Conservation (phyloP, 345 rosid genomes). For the Populus euphratica region DNA sequence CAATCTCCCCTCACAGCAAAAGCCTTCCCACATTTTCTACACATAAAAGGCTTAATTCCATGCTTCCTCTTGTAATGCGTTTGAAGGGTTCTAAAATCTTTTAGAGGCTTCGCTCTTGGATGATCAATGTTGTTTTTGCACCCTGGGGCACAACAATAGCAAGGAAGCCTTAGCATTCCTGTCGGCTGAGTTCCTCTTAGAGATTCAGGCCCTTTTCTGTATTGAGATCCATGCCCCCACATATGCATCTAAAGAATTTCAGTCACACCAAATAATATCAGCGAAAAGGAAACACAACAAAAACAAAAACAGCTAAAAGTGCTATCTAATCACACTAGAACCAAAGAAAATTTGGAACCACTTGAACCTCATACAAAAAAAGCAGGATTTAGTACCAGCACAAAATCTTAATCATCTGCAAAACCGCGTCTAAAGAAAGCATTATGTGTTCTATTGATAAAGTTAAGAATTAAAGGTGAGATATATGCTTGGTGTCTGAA, state of each 20-base stretch:
- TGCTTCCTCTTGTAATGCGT: conserved; percentile 75
- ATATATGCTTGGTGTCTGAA: no score
- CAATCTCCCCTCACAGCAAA: conserved; percentile 69
- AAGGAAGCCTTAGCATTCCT: conserved; percentile 67
- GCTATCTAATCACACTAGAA: conserved; percentile 17
- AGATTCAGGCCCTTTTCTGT: conserved; percentile 60
- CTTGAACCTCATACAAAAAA: conserved; percentile 8
- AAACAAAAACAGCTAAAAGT: neutral
- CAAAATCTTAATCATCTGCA: conserved; percentile 4
- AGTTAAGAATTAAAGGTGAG: no score
- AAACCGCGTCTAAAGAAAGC: neutral
- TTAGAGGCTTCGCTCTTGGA: conserved; percentile 65
- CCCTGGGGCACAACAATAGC: conserved; percentile 64
- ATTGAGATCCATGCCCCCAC: conserved; percentile 69
- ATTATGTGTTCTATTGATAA: neutral
- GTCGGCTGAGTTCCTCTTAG: conserved; percentile 67
- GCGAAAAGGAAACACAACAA: no score
- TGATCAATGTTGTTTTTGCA: conserved; percentile 70
- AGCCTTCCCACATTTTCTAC: conserved; percentile 68
- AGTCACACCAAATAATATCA: neutral
- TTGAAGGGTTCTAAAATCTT: conserved; percentile 67
- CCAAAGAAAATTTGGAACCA: neutral
- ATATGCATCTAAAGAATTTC: conserved; percentile 48
- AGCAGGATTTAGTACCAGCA: conserved; percentile 7
- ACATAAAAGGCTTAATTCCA: conserved; percentile 69